phyloP scores from a whole-genome alignment of 352 stramenopile species.

The Globisporangium abappressorium region DNA sequence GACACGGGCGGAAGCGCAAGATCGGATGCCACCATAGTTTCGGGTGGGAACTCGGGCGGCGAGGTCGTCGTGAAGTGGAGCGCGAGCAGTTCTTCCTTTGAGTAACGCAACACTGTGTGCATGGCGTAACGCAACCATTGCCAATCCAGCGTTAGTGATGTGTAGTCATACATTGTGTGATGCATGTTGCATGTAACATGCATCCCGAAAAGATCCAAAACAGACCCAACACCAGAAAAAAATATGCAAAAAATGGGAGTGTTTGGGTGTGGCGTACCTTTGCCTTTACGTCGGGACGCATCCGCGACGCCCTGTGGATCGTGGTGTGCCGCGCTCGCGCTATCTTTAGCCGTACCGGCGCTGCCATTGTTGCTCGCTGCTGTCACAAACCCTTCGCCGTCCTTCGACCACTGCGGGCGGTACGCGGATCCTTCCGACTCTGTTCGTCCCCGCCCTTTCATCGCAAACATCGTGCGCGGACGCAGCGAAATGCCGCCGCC shows the following conservation, averaged over 20 bases:
- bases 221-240: not conserved
- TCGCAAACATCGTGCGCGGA: conserved; percentile 88
- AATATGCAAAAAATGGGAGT: conserved; percentile 4
- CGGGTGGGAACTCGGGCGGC: conserved; percentile 50
- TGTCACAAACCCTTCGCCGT: conserved; percentile 81
- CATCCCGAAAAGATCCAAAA: not conserved
- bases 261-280: conserved; percentile 35
- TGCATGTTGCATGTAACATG: not conserved
- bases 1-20: conserved; percentile 65
- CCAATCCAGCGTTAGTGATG: not conserved
- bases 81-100: conserved; percentile 74
- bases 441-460: conserved; percentile 74
- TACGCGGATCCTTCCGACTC: conserved; percentile 71
- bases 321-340: conserved; percentile 22
- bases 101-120: conserved; percentile 65
- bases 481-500: conserved; percentile 60
- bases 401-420: conserved; percentile 83
- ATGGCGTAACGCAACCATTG: not conserved
- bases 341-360: conserved; percentile 15
- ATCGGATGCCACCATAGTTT: conserved; percentile 65
- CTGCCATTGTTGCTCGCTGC: conserved; percentile 16
- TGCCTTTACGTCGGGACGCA: conserved; percentile 57
- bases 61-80: conserved; percentile 58
- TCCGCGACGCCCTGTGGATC: conserved; percentile 22
- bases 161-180: not conserved